Base-by-base conservation (phyloP, 805 yeast genomes). In the Candida broadrunensis region DNA sequence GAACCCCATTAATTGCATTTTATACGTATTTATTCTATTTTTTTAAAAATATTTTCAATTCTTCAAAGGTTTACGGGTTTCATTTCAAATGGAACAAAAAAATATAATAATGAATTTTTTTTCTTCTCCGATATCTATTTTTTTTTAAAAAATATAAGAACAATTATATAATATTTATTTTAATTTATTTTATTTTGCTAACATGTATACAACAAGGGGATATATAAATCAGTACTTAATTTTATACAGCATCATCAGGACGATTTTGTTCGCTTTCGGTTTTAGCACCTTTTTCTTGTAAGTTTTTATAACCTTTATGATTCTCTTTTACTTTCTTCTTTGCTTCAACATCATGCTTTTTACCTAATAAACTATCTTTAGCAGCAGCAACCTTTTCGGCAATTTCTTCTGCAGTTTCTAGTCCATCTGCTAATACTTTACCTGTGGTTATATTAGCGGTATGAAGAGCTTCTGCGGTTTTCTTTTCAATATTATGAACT, bases 231-330 rank as follows among this genome's bases (percentile, higher is more conserved):
- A n/a, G n/a, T n/a, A n/a, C n/a, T n/a, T n/a, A n/a, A 26, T 13
- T n/a, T 50, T 55, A 68, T 24, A 70, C 50, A n/a, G 64, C 75
- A 49, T 72, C 77, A 31, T 71, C 76, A 5, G 76, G 74, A 39
- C 77, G 61, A 50, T 65, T 61, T 50, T 72, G 76, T 51, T 71
- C 75, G 30, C 52, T 44, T 47, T 71, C 75, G 16, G 60, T 58
- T 47, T 70, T 63, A 37, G 59, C 31, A 12, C 76, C 77, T 50
- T 70, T 72, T 41, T 71, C 73, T 51, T 70, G 72, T 46, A 72
- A 60, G 48, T 58, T 48, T 26, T 58, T 42, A 53, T 70, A 70
- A 12, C 75, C 75, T 26, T 55, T 41, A 33, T 58, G 43, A 45
- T 65, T 63, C 30, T 60, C 39, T 16, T 34, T 24, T 8, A 51